Conservation (phyloP, 73 alveolate genomes). For the Blepharisma japonicum region DNA sequence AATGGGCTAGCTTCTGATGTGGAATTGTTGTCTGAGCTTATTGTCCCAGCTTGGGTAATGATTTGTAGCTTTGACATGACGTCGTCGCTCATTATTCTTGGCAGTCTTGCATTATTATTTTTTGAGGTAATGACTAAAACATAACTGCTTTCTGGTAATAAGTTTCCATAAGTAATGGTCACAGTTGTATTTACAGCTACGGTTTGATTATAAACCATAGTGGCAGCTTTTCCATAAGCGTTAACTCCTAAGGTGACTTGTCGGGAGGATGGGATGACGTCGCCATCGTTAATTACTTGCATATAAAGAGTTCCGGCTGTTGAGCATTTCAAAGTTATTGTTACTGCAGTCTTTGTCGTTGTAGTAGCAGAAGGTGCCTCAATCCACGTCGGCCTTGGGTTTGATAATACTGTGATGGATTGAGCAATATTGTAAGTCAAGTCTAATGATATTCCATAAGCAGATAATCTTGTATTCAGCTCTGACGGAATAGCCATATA, state of each 20-base stretch:
- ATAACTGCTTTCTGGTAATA: conserved; percentile 2
- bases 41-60: conserved; percentile 24
- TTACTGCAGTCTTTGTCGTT: not conserved
- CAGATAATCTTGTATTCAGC: not conserved
- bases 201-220: not conserved
- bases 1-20: too few species aligned
- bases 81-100: conserved; percentile 12
- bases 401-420: not conserved
- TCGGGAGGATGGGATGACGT: not conserved
- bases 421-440: not conserved
- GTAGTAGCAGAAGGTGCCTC: not conserved
- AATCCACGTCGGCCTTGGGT: conserved; percentile 6
- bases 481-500: not conserved
- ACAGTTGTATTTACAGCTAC: not conserved
- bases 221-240: conserved; percentile 7
- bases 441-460: not conserved
- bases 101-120: not conserved
- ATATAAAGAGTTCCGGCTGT: not conserved
- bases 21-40: too few species aligned
- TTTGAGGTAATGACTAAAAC: not conserved
- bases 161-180: not conserved
- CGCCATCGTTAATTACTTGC: not conserved
- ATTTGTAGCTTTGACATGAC: not conserved
- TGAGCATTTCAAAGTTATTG: not conserved
- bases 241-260: not conserved